Conservation (phyloP, 2,329 filamentous ascomycete genomes). For the Xylaria sp. region DNA sequence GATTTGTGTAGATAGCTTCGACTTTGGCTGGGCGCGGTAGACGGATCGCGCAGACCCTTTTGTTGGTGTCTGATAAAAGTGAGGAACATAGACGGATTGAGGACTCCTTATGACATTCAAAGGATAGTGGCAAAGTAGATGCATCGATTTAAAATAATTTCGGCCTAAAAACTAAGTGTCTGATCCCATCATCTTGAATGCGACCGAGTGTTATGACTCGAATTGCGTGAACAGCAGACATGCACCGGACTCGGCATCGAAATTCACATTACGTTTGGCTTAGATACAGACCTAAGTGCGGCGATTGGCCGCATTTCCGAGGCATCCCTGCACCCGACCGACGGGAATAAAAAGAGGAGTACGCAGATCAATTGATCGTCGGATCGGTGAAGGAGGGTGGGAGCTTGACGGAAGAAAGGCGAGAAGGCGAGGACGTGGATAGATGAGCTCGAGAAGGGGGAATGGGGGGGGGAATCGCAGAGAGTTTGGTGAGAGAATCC, state of each 20-base stretch:
- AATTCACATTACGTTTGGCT: slow-evolving; percentile 33
- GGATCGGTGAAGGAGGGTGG: slow-evolving; percentile 43
- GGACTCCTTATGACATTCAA: not conserved
- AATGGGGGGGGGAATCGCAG: slow-evolving; percentile 40
- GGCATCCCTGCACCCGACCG: slow-evolving; percentile 5
- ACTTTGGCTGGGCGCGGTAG: slow-evolving; percentile 18
- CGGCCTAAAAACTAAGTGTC: slow-evolving; percentile 36
- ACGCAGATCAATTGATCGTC: slow-evolving; percentile 47
- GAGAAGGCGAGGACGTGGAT: slow-evolving; percentile 45
- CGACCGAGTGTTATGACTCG: slow-evolving; percentile 39
- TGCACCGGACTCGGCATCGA: slow-evolving; percentile 18
- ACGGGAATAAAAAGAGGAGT: slow-evolving; percentile 19
- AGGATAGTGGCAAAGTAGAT: slow-evolving; percentile 34
- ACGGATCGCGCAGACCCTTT: not conserved
- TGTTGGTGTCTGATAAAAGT: slow-evolving; percentile 4
- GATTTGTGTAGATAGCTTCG: slow-evolving; percentile 48
- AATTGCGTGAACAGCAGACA: slow-evolving; percentile 39
- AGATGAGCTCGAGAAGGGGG: slow-evolving; percentile 29
- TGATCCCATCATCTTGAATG: slow-evolving; percentile 40
- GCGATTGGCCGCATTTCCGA: slow-evolving; percentile 11
- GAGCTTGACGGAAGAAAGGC: slow-evolving; percentile 40
- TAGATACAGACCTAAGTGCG: slow-evolving; percentile 30
- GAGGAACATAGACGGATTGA: not conserved
- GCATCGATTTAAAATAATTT: slow-evolving; percentile 33
- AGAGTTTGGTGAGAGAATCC: slow-evolving; percentile 42